These are phyloP conservation scores for Blastobotrys attinorum DNA, from an alignment of 805 yeast species.

Conservation along the genomic window DNA sequence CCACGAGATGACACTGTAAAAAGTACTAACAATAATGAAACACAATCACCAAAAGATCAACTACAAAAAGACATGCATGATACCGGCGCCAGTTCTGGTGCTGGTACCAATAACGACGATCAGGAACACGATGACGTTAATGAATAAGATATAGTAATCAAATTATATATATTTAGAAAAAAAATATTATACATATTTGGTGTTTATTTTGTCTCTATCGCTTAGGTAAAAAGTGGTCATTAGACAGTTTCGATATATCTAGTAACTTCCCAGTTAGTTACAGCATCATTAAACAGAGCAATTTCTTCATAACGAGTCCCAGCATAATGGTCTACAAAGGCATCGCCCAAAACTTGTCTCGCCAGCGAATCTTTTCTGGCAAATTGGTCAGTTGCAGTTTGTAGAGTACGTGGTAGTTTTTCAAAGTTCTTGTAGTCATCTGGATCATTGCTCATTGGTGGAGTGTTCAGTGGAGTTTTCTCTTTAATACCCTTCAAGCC, in stretches of 20 bases:
- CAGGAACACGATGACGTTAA: too few relatives aligned
- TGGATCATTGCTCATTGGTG: constrained; percentile 24
- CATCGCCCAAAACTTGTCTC: constrained; percentile 32
- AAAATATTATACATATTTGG: too few relatives aligned
- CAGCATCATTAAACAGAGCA: constrained; percentile 25
- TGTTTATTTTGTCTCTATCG: too few relatives aligned
- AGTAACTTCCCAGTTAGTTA: constrained; percentile 29
- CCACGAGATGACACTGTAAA: too few relatives aligned
- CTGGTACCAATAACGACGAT: too few relatives aligned
- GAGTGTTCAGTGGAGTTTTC: constrained; percentile 18
- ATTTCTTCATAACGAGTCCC: constrained; percentile 26
- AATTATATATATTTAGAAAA: too few relatives aligned
- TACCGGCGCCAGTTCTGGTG: too few relatives aligned
- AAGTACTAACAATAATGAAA: too few relatives aligned
- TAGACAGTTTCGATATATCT: constrained; percentile 28
- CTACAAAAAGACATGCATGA: too few relatives aligned
- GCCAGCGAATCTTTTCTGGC: constrained; percentile 22
- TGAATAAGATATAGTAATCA: too few relatives aligned
- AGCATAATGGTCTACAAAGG: constrained; percentile 29
- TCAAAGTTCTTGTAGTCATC: constrained; percentile 17
- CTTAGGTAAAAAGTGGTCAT: too few relatives aligned
- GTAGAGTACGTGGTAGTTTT: constrained; percentile 22
- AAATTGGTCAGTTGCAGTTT: constrained; percentile 23
- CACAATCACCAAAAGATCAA: too few relatives aligned
- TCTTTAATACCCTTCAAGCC: constrained; percentile 26